A percentile compares a stretch with the other conserved stretches of the same genome.
These are phyloP conservation scores for Colletotrichum euphorbiae DNA, from an alignment of 2,329 filamentous ascomycete species.

Conservation along the genomic window DNA sequence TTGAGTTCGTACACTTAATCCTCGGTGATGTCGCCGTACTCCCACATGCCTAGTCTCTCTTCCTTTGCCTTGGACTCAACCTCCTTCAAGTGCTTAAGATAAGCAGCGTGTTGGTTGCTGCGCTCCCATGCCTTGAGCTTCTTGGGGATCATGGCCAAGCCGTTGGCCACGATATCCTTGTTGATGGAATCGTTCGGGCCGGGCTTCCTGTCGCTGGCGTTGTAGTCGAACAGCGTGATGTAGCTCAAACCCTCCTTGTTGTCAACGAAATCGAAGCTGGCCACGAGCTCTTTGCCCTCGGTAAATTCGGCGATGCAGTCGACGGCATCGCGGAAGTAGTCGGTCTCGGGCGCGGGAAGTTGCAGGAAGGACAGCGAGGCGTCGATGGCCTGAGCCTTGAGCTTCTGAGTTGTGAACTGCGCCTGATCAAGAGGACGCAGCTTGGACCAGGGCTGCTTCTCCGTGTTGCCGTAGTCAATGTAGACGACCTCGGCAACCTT, in stretches of 20 bases:
- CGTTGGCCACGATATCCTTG: slow-evolving; percentile 84
- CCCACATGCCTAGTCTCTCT: slow-evolving; percentile 90
- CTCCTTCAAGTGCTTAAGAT: slow-evolving; percentile 78
- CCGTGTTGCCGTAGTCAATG: slow-evolving; percentile 96
- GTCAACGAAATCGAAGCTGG: slow-evolving; percentile 88
- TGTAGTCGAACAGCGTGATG: slow-evolving; percentile 88
- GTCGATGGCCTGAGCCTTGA: slow-evolving; percentile 89
- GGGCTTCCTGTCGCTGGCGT: slow-evolving; percentile 64
- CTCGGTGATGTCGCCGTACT: slow-evolving; percentile 96
- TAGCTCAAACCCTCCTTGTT: slow-evolving; percentile 83
- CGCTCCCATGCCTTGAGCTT: slow-evolving; percentile 95
- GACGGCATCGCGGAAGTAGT: slow-evolving; percentile 87
- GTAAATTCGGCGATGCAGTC: slow-evolving; percentile 80
- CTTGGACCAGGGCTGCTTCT: slow-evolving; percentile 85
- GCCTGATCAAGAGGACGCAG: slow-evolving; percentile 83
- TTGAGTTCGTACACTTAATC: slow-evolving; percentile 63
- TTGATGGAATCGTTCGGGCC: slow-evolving; percentile 85
- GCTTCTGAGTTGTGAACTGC: slow-evolving; percentile 83
- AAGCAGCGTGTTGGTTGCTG: slow-evolving; percentile 73
- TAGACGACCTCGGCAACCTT: slow-evolving; percentile 93
- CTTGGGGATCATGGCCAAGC: slow-evolving; percentile 88
- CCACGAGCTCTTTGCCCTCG: slow-evolving; percentile 82
- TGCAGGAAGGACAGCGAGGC: slow-evolving; percentile 90
- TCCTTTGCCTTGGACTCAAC: slow-evolving; percentile 84
- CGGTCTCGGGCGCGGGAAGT: slow-evolving; percentile 77